phyloP scores from a whole-genome alignment of 2,329 filamentous ascomycete species.

The Aspergillus texensis region DNA sequence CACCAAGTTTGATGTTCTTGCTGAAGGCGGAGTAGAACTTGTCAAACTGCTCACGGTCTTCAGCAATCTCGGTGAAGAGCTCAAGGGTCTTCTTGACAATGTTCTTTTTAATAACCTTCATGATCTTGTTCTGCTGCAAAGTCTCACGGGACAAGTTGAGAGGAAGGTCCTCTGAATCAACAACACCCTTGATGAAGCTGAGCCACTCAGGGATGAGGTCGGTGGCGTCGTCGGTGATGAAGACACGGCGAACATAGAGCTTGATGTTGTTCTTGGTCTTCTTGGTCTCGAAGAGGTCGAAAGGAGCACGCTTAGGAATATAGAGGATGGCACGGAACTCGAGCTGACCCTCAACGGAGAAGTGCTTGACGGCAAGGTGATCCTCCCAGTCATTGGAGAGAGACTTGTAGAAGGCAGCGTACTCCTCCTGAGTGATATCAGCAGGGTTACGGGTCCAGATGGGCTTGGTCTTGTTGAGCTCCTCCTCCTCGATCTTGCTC shows the following conservation, averaged over 20 bases:
- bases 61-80: slow-evolving; percentile 97
- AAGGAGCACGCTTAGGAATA: slow-evolving; percentile 98
- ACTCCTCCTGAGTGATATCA: slow-evolving; percentile 95
- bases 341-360: slow-evolving; percentile 99
- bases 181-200: slow-evolving; percentile 99
- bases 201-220: slow-evolving; percentile 99
- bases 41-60: slow-evolving; percentile 99
- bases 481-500: slow-evolving; percentile 97
- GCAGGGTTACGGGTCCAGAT: slow-evolving; percentile 99
- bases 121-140: slow-evolving; percentile 99
- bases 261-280: slow-evolving; percentile 99
- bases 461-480: slow-evolving; percentile 99
- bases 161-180: slow-evolving; percentile 98
- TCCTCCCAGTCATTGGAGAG: slow-evolving; percentile 99
- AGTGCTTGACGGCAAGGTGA: slow-evolving; percentile 99
- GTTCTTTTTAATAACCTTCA: slow-evolving; percentile 99
- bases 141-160: slow-evolving; percentile 99
- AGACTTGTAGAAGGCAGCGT: slow-evolving; percentile 99
- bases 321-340: slow-evolving; percentile 99
- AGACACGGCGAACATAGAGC: slow-evolving; percentile 99
- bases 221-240: slow-evolving; percentile 99
- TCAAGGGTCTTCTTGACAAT: slow-evolving; percentile 99
- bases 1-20: slow-evolving; percentile 99
- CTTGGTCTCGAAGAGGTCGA: slow-evolving; percentile 99
- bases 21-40: slow-evolving; percentile 99